Evolutionary conservation across 2,329 filamentous ascomycete species (phyloP), one percentile per base, ranked within the genome.

Genomic region (Beauveria australis): DNA sequence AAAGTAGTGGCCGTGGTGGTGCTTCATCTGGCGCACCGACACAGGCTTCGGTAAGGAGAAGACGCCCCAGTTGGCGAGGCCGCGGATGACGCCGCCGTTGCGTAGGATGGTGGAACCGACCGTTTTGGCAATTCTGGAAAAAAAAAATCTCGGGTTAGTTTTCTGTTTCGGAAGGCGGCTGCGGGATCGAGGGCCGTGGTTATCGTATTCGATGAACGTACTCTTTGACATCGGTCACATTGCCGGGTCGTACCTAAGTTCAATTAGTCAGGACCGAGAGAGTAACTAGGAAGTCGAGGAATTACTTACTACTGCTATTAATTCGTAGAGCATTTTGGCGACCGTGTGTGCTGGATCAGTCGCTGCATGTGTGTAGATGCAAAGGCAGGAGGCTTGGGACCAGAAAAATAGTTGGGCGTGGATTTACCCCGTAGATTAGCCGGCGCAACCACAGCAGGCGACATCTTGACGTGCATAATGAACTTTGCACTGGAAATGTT

Each of bases 1-100:
- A 75, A 99, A 99, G 82, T 99, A 96, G 79, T 97, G 92, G 60
- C 94, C 94, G 67, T 86, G 83, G 65, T 84, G 84, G 81, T 97
- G 89, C 66, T 86, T 86, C 67, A 89, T 86, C 77, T 97, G 92
- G 75, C 95, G 88, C 71, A 88, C 88, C 64, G 86, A 87, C 62
- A 87, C 81, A 64, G 91, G 85, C 67, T 87, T 89, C 53, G 94
- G 93, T 19, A 99, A 88, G 53, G 88, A 81, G 78, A 94, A 97
- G 67, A 89, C 83, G 72, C 94, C 94, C 94, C 94, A 99, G 81
- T 99, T 99, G 67, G 88, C 88, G 71, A 96, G 82, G 72, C 92
- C 92, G 68, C 94, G 92, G 71, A 99, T 86, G 61, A 97, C 92
- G 74, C 94, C 94, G 73, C 89, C 89, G 66, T 87, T 84, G 67